Conservation (phyloP, 73 alveolate species). For the Paramecium tetraurelia region DNA sequence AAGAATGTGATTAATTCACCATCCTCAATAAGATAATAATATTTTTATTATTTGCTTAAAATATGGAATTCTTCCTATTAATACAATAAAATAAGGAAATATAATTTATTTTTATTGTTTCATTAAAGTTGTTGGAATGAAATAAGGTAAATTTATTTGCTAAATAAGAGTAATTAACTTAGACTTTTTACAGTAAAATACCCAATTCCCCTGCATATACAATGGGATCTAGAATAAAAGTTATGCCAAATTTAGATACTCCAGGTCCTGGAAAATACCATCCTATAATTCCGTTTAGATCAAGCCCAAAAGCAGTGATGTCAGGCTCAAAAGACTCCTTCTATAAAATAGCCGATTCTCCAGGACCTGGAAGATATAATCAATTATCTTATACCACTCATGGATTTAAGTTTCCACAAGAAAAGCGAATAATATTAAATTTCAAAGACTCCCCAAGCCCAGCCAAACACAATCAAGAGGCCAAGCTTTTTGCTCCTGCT, state of each 20-base stretch:
- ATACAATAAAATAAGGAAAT: not conserved
- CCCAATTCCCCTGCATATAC: constrained; percentile 44
- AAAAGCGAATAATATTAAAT: not conserved
- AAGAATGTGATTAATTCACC: not conserved
- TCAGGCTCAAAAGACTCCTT: constrained; percentile 20
- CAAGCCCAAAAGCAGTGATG: constrained; percentile 7
- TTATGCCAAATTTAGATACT: not conserved
- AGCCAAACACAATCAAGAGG: not conserved
- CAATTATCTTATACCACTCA: not conserved
- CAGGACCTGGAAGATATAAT: constrained; percentile 34
- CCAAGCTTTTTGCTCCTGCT: not conserved
- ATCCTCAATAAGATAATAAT: not conserved
- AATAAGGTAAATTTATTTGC: not conserved
- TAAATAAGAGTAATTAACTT: not conserved
- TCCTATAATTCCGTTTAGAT: not conserved
- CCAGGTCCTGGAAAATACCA: constrained; percentile 47
- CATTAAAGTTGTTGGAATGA: not conserved
- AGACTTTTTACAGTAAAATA: not conserved
- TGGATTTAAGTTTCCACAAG: constrained; percentile 1
- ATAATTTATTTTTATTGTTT: not conserved
- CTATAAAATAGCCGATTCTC: not conserved
- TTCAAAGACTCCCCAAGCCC: not conserved
- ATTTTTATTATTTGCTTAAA: not conserved
- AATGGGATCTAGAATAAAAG: not conserved
- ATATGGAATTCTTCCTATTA: not conserved